Evolutionary conservation across 2,329 filamentous ascomycete genomes (phyloP).

Genomic region (Curvularia lunata): DNA sequence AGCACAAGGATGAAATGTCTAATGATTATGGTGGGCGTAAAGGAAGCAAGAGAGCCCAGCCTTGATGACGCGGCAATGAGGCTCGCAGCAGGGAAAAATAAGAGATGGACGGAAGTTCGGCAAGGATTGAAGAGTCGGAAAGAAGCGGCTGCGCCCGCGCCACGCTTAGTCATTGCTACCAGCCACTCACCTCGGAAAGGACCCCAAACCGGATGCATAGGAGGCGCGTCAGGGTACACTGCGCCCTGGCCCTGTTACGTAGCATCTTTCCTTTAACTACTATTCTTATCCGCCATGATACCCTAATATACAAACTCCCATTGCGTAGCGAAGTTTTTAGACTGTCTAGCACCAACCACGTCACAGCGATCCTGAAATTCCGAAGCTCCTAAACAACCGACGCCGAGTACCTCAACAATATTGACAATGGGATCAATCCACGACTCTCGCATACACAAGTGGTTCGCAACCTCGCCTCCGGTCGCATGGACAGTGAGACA

Average conservation of each 20-base stretch:
- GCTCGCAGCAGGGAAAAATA: constrained; percentile 23
- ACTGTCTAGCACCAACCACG: neutral
- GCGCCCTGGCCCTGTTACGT: constrained; percentile 42
- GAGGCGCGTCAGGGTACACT: constrained; percentile 40
- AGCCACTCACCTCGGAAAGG: constrained; percentile 17
- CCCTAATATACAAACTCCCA: constrained; percentile 10
- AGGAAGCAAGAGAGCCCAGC: constrained; percentile 21
- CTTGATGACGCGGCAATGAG: constrained; percentile 35
- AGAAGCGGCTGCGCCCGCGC: constrained; percentile 15
- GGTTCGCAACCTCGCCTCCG: constrained; percentile 86
- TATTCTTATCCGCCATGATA: constrained; percentile 32
- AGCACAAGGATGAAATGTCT: constrained; percentile 15
- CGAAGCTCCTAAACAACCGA: constrained; percentile 17
- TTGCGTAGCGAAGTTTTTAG: constrained; percentile 6
- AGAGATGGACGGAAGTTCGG: constrained; percentile 24
- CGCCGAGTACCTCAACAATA: constrained; percentile 24
- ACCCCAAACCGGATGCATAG: constrained; percentile 31
- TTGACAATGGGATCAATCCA: constrained; percentile 58
- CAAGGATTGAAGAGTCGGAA: constrained; percentile 20
- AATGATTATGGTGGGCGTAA: neutral
- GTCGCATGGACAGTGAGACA: constrained; percentile 85
- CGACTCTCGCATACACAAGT: constrained; percentile 68
- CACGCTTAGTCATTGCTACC: constrained; percentile 21
- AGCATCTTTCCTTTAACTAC: constrained; percentile 34
- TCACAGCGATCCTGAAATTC: constrained; percentile 11